A percentile compares a stretch with the other conserved stretches of the same genome.
Conservation (phyloP, 2,329 filamentous ascomycete genomes). For the Claviceps quebecensis region DNA sequence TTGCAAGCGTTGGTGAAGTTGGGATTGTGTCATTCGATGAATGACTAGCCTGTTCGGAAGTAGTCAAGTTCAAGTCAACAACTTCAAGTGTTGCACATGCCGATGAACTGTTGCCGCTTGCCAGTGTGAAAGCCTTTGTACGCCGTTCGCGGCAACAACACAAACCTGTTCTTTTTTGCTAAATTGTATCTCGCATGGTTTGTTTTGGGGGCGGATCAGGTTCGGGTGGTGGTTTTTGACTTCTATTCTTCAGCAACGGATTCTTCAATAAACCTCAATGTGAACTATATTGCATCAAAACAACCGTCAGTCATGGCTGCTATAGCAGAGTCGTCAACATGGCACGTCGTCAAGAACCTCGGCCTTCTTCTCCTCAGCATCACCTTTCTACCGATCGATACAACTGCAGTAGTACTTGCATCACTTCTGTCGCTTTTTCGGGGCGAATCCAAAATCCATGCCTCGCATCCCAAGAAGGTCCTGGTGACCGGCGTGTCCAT, state of each 20-base stretch:
- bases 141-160: neutral
- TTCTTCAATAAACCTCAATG: neutral
- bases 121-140: neutral
- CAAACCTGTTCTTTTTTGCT: neutral
- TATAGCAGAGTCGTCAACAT: constrained; percentile 1
- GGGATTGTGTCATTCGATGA: neutral
- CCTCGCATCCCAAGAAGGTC: constrained; percentile 27
- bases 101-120: neutral
- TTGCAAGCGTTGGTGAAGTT: neutral
- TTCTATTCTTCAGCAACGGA: neutral
- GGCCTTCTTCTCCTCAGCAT: constrained; percentile 16
- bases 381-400: constrained; percentile 34
- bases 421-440: neutral
- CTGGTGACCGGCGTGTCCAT: constrained; percentile 63
- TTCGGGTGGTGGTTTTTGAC: too few species aligned
- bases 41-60: neutral
- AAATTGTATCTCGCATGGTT: neutral
- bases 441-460: constrained; percentile 5
- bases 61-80: neutral
- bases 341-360: constrained; percentile 13
- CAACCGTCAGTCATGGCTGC: neutral
- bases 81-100: neutral
- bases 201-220: neutral
- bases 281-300: neutral
- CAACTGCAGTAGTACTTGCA: constrained; percentile 21